Percentiles rank a stretch among this genome's conserved stretches.
Evolutionary conservation across 2,329 filamentous ascomycete genomes (phyloP).

Genomic region (Ascochyta lentis): DNA sequence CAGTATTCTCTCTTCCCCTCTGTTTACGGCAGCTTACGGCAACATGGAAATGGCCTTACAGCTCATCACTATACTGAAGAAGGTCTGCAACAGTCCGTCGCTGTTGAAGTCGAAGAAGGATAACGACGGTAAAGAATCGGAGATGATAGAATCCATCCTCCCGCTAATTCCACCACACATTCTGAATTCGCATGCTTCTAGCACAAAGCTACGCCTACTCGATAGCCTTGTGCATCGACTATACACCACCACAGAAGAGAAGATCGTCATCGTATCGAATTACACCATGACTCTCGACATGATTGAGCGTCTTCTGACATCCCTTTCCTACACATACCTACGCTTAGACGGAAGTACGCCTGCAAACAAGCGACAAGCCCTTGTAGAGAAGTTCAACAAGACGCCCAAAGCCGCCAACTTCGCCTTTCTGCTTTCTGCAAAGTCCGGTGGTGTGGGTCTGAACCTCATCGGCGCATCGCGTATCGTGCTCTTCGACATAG

Average conservation of each 20-base stretch:
- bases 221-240: conserved; percentile 70
- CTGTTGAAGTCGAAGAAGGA: conserved; percentile 62
- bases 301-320: conserved; percentile 66
- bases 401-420: conserved; percentile 63
- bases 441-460: conserved; percentile 72
- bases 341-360: conserved; percentile 74
- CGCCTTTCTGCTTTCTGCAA: conserved; percentile 75
- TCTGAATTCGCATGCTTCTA: conserved; percentile 63
- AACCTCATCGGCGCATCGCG: conserved; percentile 75
- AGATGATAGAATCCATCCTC: conserved; percentile 53
- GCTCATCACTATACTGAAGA: conserved; percentile 75
- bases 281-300: conserved; percentile 76
- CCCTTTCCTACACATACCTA: conserved; percentile 67
- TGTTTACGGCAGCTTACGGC: conserved; percentile 68
- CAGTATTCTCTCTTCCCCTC: conserved; percentile 67
- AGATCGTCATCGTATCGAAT: conserved; percentile 77
- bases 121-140: conserved; percentile 55
- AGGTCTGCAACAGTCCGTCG: conserved; percentile 74
- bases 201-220: conserved; percentile 71
- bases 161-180: conserved; percentile 63
- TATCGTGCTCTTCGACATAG: conserved; percentile 74
- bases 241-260: conserved; percentile 67
- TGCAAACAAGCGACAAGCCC: conserved; percentile 66
- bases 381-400: conserved; percentile 75
- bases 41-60: conserved; percentile 69